Base-by-base conservation (phyloP, 371 early-diverging fungal species). In the Saksenaea oblongispora region DNA sequence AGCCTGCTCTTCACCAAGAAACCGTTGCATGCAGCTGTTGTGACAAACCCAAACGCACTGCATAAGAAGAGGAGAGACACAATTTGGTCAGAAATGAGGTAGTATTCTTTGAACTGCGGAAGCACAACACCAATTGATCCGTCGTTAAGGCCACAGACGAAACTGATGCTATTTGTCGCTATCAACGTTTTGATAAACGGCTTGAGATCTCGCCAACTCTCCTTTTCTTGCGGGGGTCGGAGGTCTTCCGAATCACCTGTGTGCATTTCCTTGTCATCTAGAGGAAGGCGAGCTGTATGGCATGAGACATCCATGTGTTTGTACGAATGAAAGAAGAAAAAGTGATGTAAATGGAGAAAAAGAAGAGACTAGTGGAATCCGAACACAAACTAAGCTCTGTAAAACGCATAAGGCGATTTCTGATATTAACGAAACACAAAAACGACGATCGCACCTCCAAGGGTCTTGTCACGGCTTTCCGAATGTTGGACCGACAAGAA, bases 41-140 rank as follows among this genome's bases (percentile, higher is more conserved):
- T 24, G 34, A 75, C 61, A 36, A 70, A 75, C 1, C 76, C 76
- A 36, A 65, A 44, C 5, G 76, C 70, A 36, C 65, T 67, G 62
- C 57, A 67, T 44, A 75, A 57, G 59, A 75, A 72, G 8, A 75
- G 54, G 8, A 70, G 31, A 5, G 76, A 75, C 1, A 75, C 76
- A 8, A 61, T 65, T 36, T 64, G 58, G 35, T 72, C 62, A 0
- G 73, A 44, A 17, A 75, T 69, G 54, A 54, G 58, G 53, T 75
- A 75, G 39, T 70, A 70, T 17, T 64, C 56, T 58, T 75, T 75
- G 34, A 75, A 42, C 14, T 64, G 65, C 22, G 76, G 76, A 41
- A 75, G 51, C 5, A 47, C 51, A 47, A 47, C 51, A 7, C 51
- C 51, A 17, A 47, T 47, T 18, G 51, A 47, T n/a, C 58, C 58